A percentile compares a stretch with the other conserved stretches of the same genome.
phyloP scores from a whole-genome alignment of 1,139 yeast species.

The Kodamaea alishanica region DNA sequence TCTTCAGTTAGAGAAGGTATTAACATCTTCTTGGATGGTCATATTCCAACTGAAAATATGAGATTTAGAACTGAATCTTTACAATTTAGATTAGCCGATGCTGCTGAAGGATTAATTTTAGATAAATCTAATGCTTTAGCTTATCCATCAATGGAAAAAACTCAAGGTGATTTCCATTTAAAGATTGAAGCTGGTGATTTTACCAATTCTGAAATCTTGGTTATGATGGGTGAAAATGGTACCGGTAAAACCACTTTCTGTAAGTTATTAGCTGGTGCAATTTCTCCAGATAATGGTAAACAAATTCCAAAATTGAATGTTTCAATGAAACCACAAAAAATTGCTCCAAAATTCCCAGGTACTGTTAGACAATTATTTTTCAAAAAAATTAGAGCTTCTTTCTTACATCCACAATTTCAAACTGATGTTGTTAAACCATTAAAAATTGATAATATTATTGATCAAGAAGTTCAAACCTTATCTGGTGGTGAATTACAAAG shows the following conservation, averaged over 20 bases:
- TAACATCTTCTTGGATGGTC: slow-evolving; percentile 96
- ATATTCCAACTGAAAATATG: slow-evolving; percentile 93
- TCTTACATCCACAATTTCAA: slow-evolving; percentile 95
- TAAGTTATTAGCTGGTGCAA: slow-evolving; percentile 88
- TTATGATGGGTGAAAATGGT: slow-evolving; percentile 99
- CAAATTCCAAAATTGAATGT: slow-evolving; percentile 85
- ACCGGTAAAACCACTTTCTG: slow-evolving; percentile 98
- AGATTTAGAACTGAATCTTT: slow-evolving; percentile 94
- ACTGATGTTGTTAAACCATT: slow-evolving; percentile 96
- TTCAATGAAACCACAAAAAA: slow-evolving; percentile 97
- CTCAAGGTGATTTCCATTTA: slow-evolving; percentile 93
- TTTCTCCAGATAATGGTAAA: slow-evolving; percentile 74
- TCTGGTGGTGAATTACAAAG: slow-evolving; percentile 99
- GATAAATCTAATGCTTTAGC: slow-evolving; percentile 76
- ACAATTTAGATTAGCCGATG: slow-evolving; percentile 92
- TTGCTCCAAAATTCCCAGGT: slow-evolving; percentile 97
- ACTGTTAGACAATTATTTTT: slow-evolving; percentile 96
- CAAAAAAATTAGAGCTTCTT: slow-evolving; percentile 91
- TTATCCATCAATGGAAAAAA: slow-evolving; percentile 81
- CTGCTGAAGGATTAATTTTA: slow-evolving; percentile 69
- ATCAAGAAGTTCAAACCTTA: slow-evolving; percentile 94
- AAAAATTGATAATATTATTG: slow-evolving; percentile 88
- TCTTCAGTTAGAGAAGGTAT: slow-evolving; percentile 97
- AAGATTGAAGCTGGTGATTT: slow-evolving; percentile 81
- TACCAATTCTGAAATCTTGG: slow-evolving; percentile 93